phyloP scores from a whole-genome alignment of 2,329 filamentous ascomycete species.

The Xylogone sp. region DNA sequence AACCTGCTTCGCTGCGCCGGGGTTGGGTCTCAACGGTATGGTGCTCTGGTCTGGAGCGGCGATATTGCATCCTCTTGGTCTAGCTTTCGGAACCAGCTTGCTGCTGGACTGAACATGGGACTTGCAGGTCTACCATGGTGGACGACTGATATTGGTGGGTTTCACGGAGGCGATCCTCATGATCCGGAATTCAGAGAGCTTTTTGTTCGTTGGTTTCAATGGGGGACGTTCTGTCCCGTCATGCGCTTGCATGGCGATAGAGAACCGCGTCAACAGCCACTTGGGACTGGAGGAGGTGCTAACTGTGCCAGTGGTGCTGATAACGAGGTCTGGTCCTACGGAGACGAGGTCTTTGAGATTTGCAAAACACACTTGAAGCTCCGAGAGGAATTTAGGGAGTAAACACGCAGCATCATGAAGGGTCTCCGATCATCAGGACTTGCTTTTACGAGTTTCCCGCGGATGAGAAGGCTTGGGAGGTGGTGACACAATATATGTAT shows the following conservation, averaged over 20 bases:
- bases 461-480: conserved; percentile 40
- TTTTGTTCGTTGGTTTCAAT: conserved; percentile 67
- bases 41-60: conserved; percentile 63
- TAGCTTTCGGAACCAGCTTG: conserved; percentile 55
- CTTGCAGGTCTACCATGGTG: conserved; percentile 63
- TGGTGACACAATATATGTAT: conserved; percentile 60
- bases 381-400: conserved; percentile 54
- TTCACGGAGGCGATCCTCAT: conserved; percentile 59
- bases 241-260: conserved; percentile 65
- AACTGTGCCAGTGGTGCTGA: conserved; percentile 37
- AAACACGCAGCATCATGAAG: conserved; percentile 54
- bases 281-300: not conserved
- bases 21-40: conserved; percentile 59
- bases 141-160: conserved; percentile 69
- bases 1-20: conserved; percentile 56
- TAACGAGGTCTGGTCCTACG: conserved; percentile 67
- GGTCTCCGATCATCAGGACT: conserved; percentile 57
- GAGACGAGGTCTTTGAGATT: conserved; percentile 55
- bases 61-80: conserved; percentile 64
- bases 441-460: conserved; percentile 61
- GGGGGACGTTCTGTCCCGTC: conserved; percentile 63
- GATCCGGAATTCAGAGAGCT: conserved; percentile 57
- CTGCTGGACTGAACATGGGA: conserved; percentile 63
- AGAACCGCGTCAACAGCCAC: conserved; percentile 49
- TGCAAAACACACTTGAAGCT: conserved; percentile 56